A percentile compares a stretch with the other conserved stretches of the same genome.
These are phyloP conservation scores for Cryptosporidium ryanae DNA, from an alignment of 169 alveolate genomes.

Conservation along the genomic window DNA sequence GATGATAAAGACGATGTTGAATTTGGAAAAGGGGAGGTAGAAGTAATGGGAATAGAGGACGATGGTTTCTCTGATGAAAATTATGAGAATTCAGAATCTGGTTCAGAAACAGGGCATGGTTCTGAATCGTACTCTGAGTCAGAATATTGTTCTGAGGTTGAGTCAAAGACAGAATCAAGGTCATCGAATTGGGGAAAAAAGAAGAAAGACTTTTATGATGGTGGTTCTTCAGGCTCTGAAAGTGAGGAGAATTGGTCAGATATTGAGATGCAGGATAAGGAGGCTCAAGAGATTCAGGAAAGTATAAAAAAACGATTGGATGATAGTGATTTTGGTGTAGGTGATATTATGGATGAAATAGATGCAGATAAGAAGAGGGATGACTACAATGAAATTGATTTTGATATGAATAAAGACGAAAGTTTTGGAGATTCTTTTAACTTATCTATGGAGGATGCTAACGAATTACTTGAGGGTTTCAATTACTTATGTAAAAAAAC, in stretches of 20 bases:
- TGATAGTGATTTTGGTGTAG: conserved; percentile 44
- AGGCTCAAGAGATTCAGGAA: conserved; percentile 64
- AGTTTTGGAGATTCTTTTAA: not conserved
- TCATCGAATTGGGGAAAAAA: conserved; percentile 53
- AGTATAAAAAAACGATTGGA: conserved; percentile 22
- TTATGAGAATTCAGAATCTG: not conserved
- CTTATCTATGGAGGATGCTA: conserved; percentile 46
- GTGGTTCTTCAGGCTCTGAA: conserved; percentile 49
- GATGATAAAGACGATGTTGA: conserved; percentile 22
- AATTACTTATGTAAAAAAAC: conserved; percentile 4
- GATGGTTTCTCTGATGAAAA: not conserved
- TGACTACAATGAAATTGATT: too few species aligned
- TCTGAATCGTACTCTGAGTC: not conserved
- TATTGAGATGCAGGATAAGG: conserved; percentile 73
- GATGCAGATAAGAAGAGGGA: not conserved
- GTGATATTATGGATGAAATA: conserved; percentile 31
- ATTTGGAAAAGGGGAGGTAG: conserved; percentile 45
- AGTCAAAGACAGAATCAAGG: conserved; percentile 14
- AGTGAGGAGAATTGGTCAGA: conserved; percentile 72
- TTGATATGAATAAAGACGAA: not conserved
- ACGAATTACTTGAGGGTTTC: conserved; percentile 29
- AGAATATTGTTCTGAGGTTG: too few species aligned
- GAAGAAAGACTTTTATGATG: conserved; percentile 61
- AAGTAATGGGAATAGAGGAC: conserved; percentile 47
- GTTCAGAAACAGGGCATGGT: not conserved